A percentile compares a stretch with the other conserved stretches of the same genome.
These are phyloP conservation scores for Diaporthe citrichinensis DNA, from an alignment of 2,329 filamentous ascomycete species.

Conservation along the genomic window DNA sequence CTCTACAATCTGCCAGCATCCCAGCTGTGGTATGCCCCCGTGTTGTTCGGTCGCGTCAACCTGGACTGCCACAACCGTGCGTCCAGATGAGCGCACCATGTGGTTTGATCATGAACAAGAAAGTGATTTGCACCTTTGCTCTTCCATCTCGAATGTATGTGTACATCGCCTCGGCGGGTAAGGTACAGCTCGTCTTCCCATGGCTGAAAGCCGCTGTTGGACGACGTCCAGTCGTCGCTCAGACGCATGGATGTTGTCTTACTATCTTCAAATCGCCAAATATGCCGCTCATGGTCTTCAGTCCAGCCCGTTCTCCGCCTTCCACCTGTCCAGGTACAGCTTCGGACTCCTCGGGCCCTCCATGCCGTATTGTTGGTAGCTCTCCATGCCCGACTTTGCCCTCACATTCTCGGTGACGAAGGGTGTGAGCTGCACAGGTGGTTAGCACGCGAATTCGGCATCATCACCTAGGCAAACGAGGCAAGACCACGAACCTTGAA, in stretches of 20 bases:
- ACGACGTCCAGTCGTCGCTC: not conserved
- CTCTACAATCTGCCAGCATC: not conserved
- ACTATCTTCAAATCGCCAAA: not conserved
- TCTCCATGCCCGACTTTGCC: slow-evolving; percentile 51
- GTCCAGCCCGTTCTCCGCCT: slow-evolving; percentile 75
- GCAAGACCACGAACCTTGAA: slow-evolving; percentile 74
- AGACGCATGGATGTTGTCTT: not conserved
- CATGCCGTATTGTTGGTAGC: slow-evolving; percentile 47
- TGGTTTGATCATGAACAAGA: not conserved
- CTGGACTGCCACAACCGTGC: not conserved
- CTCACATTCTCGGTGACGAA: slow-evolving; percentile 78
- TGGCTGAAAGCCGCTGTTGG: too few relatives aligned
- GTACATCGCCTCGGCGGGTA: not conserved
- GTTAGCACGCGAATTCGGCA: slow-evolving; percentile 37
- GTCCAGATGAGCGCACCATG: too few relatives aligned
- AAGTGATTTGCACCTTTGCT: not conserved
- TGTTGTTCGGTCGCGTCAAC: not conserved
- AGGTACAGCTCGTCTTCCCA: not conserved
- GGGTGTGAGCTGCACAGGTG: slow-evolving; percentile 75
- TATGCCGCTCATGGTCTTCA: slow-evolving; percentile 49
- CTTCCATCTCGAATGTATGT: not conserved
- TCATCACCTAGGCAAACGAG: not conserved
- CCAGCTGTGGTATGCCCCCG: not conserved
- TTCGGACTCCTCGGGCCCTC: slow-evolving; percentile 72
- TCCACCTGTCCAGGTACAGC: slow-evolving; percentile 76